These are phyloP conservation scores for Eragrostis curvula DNA, from an alignment of 176 grass and related monocot genomes.

Conservation along the genomic window DNA sequence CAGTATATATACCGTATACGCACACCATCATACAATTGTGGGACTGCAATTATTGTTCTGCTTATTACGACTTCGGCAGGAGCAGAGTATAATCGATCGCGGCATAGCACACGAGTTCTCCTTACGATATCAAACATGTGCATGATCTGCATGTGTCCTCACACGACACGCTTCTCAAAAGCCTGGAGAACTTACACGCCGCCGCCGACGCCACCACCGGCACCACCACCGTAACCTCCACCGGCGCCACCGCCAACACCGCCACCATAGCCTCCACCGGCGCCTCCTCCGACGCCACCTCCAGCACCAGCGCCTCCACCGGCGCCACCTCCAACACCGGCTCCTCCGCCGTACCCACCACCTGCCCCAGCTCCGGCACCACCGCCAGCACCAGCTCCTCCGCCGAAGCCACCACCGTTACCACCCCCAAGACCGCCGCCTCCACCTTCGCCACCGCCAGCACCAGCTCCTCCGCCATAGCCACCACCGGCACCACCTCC, in stretches of 20 bases:
- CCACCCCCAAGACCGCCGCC: neutral
- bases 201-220: conserved; percentile 19
- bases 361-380: neutral
- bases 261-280: conserved; percentile 23
- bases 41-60: neutral
- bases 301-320: neutral
- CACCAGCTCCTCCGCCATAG: neutral
- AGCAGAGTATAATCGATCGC: too few relatives aligned
- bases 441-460: neutral
- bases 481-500: neutral
- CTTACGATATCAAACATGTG: neutral
- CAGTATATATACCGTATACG: neutral
- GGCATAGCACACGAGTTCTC: neutral
- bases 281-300: neutral
- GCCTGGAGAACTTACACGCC: neutral
- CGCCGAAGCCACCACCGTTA: neutral
- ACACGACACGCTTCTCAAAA: neutral
- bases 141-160: neutral
- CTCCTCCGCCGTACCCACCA: neutral
- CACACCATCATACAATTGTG: neutral
- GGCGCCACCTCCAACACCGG: conserved; percentile 19
- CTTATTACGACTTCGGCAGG: neutral
- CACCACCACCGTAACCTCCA: conserved; percentile 10
- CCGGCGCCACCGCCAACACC: neutral
- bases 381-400: neutral